phyloP scores from a whole-genome alignment of 1,139 yeast species.

The Suhomyces coccinellae region DNA sequence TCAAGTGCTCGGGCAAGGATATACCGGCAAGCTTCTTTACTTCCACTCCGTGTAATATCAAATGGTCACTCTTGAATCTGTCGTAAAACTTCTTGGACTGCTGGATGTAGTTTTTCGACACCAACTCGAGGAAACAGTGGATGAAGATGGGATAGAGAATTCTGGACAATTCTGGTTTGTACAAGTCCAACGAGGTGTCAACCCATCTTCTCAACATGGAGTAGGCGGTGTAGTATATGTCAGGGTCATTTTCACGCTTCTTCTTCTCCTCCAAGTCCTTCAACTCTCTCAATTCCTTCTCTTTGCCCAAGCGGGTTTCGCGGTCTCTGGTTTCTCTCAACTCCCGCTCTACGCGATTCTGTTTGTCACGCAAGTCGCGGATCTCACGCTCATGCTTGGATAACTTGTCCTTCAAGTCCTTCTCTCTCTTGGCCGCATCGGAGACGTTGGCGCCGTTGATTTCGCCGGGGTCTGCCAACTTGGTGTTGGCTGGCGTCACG shows the following conservation, averaged over 20 bases:
- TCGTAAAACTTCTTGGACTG: constrained; percentile 77
- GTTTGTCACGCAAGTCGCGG: constrained; percentile 43
- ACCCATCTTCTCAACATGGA: constrained; percentile 83
- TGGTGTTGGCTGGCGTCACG: constrained; percentile 43
- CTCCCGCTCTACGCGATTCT: constrained; percentile 38
- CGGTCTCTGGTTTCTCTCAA: constrained; percentile 44
- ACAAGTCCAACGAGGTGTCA: constrained; percentile 86
- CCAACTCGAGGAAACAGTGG: constrained; percentile 80
- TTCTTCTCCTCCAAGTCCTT: constrained; percentile 41
- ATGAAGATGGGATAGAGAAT: constrained; percentile 88
- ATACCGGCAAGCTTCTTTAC: constrained; percentile 70
- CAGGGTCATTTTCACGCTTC: constrained; percentile 58
- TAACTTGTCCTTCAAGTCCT: constrained; percentile 30
- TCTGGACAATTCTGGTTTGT: constrained; percentile 83
- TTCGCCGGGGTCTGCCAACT: constrained; percentile 41
- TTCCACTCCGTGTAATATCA: constrained; percentile 76
- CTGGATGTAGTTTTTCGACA: constrained; percentile 57
- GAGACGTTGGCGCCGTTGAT: constrained; percentile 25
- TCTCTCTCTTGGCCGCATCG: constrained; percentile 27
- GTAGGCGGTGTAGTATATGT: constrained; percentile 75
- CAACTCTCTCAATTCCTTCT: constrained; percentile 43
- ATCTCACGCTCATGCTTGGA: constrained; percentile 38
- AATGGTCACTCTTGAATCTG: constrained; percentile 71
- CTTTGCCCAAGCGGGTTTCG: constrained; percentile 41
- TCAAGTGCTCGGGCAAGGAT: constrained; percentile 75